phyloP scores from a whole-genome alignment of 805 yeast genomes.

The Candida ipomoeae region DNA sequence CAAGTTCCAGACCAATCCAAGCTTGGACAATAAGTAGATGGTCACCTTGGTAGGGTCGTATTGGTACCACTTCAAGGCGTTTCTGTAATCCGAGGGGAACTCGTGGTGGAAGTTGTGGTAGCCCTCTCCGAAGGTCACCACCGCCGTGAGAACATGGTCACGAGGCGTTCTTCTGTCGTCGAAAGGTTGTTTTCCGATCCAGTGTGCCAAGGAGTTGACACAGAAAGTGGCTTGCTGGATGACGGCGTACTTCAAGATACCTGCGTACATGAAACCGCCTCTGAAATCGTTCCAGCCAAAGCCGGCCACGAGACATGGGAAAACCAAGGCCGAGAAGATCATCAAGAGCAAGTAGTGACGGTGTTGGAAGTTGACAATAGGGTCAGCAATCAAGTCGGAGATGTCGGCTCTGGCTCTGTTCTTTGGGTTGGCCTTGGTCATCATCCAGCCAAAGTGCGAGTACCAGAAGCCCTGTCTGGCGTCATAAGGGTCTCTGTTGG shows the following conservation, averaged over 20 bases:
- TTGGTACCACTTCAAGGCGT: conserved; percentile 84
- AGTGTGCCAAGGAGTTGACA: conserved; percentile 81
- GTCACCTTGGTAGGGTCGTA: conserved; percentile 75
- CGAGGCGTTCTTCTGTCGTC: conserved; percentile 86
- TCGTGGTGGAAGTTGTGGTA: conserved; percentile 90
- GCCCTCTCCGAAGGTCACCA: conserved; percentile 86
- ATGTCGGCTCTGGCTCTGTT: conserved; percentile 79
- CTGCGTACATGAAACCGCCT: conserved; percentile 80
- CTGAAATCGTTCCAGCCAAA: conserved; percentile 31
- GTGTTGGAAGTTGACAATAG: conserved; percentile 78
- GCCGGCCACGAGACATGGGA: conserved; percentile 51
- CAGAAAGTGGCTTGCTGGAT: conserved; percentile 86
- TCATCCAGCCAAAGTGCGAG: conserved; percentile 86
- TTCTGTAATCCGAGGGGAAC: conserved; percentile 85
- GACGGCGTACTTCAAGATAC: conserved; percentile 61
- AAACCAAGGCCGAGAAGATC: conserved; percentile 55
- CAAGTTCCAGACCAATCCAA: conserved; percentile 70
- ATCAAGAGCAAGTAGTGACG: conserved; percentile 65
- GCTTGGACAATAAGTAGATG: conserved; percentile 54
- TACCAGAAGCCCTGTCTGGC: conserved; percentile 83
- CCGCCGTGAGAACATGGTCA: conserved; percentile 75
- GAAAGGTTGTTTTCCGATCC: conserved; percentile 82
- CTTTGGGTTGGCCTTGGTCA: conserved; percentile 74
- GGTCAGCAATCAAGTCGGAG: conserved; percentile 69
- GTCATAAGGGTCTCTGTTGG: conserved; percentile 79